Conservation (phyloP, 2,329 filamentous ascomycete species). For the Biscogniauxia marginata region DNA sequence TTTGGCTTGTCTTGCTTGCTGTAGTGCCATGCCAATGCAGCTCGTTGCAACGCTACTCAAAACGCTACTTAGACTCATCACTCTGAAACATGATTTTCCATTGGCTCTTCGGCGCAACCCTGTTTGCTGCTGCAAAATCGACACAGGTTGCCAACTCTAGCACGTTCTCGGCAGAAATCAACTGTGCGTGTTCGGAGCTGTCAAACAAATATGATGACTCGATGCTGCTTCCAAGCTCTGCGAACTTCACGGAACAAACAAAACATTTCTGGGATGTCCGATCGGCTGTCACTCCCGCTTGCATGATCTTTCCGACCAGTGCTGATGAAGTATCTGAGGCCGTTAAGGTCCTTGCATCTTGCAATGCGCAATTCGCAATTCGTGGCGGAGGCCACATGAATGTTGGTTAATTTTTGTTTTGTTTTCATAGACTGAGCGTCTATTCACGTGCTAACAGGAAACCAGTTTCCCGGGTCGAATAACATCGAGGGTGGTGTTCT, state of each 20-base stretch:
- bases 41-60: neutral
- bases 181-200: neutral
- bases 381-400: slow-evolving; percentile 27
- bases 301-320: slow-evolving; percentile 9
- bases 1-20: neutral
- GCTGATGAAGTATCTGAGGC: slow-evolving; percentile 5
- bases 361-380: slow-evolving; percentile 25
- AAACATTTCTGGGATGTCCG: slow-evolving; percentile 6
- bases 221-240: neutral
- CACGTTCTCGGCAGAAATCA: neutral
- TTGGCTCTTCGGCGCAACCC: neutral
- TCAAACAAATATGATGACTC: neutral
- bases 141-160: neutral
- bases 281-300: slow-evolving; percentile 4
- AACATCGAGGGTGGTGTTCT: slow-evolving; percentile 25
- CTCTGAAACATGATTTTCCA: neutral
- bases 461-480: slow-evolving; percentile 24
- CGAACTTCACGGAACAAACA: neutral
- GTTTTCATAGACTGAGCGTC: neutral
- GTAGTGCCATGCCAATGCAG: neutral
- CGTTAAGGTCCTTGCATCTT: slow-evolving; percentile 2
- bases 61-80: neutral
- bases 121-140: neutral
- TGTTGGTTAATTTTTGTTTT: slow-evolving; percentile 5
- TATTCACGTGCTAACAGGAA: neutral